Evolutionary conservation across 2,329 filamentous ascomycete species (phyloP).

Genomic region (Thielaviopsis populi): DNA sequence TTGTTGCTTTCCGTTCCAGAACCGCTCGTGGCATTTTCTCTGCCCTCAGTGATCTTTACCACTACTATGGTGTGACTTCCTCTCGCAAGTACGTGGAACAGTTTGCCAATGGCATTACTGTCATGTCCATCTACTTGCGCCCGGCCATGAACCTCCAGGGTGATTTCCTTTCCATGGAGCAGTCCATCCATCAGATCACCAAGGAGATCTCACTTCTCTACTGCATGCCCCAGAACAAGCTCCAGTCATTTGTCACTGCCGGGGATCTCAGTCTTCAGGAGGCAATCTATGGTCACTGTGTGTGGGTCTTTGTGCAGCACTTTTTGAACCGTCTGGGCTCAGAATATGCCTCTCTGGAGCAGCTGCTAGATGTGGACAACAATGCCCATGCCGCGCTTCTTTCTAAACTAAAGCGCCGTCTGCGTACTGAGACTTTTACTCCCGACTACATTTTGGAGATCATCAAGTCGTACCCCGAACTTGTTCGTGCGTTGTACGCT

Average conservation of each 20-base stretch:
- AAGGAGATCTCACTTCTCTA: slow-evolving; percentile 96
- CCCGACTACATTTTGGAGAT: slow-evolving; percentile 97
- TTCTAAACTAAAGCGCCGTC: slow-evolving; percentile 84
- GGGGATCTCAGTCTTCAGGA: slow-evolving; percentile 86
- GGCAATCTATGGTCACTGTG: slow-evolving; percentile 91
- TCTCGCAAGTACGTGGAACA: slow-evolving; percentile 97
- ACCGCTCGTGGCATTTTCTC: slow-evolving; percentile 91
- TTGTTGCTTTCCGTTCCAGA: slow-evolving; percentile 85
- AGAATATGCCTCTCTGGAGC: slow-evolving; percentile 77
- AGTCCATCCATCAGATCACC: slow-evolving; percentile 95
- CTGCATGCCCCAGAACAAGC: slow-evolving; percentile 94
- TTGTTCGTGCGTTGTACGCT: slow-evolving; percentile 78
- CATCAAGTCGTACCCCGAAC: slow-evolving; percentile 73
- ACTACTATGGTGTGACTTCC: slow-evolving; percentile 95
- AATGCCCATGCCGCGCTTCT: slow-evolving; percentile 75
- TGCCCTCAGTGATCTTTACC: slow-evolving; percentile 86
- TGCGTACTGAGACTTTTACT: slow-evolving; percentile 93
- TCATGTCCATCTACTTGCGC: slow-evolving; percentile 89
- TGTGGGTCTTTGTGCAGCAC: slow-evolving; percentile 95
- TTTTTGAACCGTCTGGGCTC: slow-evolving; percentile 90
- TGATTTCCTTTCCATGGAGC: slow-evolving; percentile 64
- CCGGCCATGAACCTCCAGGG: slow-evolving; percentile 46
- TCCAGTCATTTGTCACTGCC: slow-evolving; percentile 75
- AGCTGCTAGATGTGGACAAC: slow-evolving; percentile 66
- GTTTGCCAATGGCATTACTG: slow-evolving; percentile 94